phyloP scores from a whole-genome alignment of 1,284 basidiomycete genomes.

The Ceraceosorus bombacis region DNA sequence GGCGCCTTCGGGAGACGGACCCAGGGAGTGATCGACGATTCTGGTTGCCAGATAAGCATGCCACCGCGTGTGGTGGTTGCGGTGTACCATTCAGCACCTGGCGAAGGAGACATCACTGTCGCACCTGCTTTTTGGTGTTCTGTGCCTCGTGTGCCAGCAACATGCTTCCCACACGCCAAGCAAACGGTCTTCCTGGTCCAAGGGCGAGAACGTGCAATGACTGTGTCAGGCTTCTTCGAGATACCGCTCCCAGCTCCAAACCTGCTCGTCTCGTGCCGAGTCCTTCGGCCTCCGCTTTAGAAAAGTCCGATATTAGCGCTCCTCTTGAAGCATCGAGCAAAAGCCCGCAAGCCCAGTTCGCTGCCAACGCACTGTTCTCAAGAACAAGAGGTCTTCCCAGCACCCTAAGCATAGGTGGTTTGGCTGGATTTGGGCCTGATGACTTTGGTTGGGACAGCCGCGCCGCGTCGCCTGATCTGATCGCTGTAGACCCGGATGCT shows the following conservation, averaged over 20 bases:
- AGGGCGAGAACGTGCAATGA: constrained; percentile 89
- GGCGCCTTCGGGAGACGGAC: constrained; percentile 8
- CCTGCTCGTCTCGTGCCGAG: not conserved
- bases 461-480: no score
- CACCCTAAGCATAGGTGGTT: not conserved
- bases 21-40: constrained; percentile 22
- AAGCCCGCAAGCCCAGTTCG: constrained; percentile 38
- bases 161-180: constrained; percentile 87
- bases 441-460: no score
- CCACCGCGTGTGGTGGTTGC: constrained; percentile 60
- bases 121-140: constrained; percentile 47
- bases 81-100: constrained; percentile 41
- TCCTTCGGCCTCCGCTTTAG: not conserved
- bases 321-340: constrained; percentile 44
- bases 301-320: constrained; percentile 36
- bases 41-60: constrained; percentile 66
- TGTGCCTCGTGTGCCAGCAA: constrained; percentile 72
- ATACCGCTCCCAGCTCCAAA: constrained; percentile 32
- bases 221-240: constrained; percentile 81
- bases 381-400: constrained; percentile 1
- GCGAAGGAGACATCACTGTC: constrained; percentile 46
- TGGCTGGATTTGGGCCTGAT: not conserved
- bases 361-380: constrained; percentile 25
- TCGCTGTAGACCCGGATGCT: no score
- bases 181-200: constrained; percentile 40